Evolutionary conservation across 768 basidiomycete species (phyloP), one percentile per base, ranked within the genome.

Genomic region (Heimioporus sp.): DNA sequence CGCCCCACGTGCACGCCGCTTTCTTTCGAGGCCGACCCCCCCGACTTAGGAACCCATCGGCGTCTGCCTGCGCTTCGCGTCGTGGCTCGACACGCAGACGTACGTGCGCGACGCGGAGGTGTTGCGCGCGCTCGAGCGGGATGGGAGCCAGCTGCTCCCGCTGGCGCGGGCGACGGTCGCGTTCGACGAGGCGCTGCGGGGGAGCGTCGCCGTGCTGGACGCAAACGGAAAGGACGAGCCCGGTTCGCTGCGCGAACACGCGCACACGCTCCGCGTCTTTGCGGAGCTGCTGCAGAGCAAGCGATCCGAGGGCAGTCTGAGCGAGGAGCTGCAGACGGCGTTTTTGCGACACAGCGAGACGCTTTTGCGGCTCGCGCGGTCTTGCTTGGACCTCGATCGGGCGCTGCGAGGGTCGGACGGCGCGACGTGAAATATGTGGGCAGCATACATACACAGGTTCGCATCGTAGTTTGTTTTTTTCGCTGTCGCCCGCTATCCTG

Each of bases 331-430:
- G 46, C 46, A 58, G 31, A 40, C 28, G 30, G 64, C 61, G 5
- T 61, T 65, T 2, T 45, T 63, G 32, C 56, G 65, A 15, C 58
- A 68, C 17, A 64, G 64, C 13, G 48, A 58, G 31, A 35, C 40
- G 1, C 28, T 68, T 32, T 51, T 64, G 4, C 49, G 49, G 12
- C 53, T 68, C 2, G 64, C 64, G 36, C 12, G 37, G 12, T 45
- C 40, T 40, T 64, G 65, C 35, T 48, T 66, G 37, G 56, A 63
- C 24, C 59, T 66, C 4, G 64, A 54, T 35, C 49, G 28, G 24
- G 52, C 32, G 9, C 13, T 68, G 16, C 44, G 19, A n/a, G 59
- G 61, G 31, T 52, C 39, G n/a, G 34, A 15, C 28, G 19, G 36
- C 2, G 30, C 37, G n/a, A 43, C 51, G 32, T 48, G 40, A 37